These are phyloP conservation scores for Plantago coronopus DNA, from an alignment of 305 asterid species.

Conservation along the genomic window DNA sequence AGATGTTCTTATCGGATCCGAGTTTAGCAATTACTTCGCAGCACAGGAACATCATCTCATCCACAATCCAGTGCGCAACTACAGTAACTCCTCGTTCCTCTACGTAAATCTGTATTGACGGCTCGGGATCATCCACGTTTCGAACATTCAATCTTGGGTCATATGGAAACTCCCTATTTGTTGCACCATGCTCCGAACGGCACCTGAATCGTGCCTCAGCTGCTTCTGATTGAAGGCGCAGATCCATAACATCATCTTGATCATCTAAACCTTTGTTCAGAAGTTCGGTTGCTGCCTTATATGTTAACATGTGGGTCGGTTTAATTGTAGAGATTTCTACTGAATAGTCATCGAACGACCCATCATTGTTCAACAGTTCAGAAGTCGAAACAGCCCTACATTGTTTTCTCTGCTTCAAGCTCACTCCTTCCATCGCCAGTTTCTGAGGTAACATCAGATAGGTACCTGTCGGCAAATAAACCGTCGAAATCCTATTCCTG, in stretches of 20 bases:
- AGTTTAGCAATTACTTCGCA: slow-evolving; percentile 89
- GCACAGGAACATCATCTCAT: slow-evolving; percentile 97
- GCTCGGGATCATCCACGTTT: slow-evolving; percentile 86
- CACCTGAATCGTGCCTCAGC: slow-evolving; percentile 70
- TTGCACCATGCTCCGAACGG: slow-evolving; percentile 94
- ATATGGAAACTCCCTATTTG: slow-evolving; percentile 41
- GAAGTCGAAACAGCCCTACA: slow-evolving; percentile 85
- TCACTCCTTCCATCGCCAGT: slow-evolving; percentile 97
- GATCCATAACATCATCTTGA: slow-evolving; percentile 71
- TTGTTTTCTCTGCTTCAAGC: slow-evolving; percentile 77
- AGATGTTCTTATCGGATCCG: slow-evolving; percentile 67
- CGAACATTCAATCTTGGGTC: slow-evolving; percentile 77
- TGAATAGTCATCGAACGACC: slow-evolving; percentile 84
- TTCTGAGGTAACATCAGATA: slow-evolving; percentile 96
- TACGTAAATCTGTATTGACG: slow-evolving; percentile 73
- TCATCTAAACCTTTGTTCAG: slow-evolving; percentile 62
- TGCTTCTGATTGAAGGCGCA: slow-evolving; percentile 79
- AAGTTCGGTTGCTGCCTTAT: slow-evolving; percentile 93
- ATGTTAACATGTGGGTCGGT: slow-evolving; percentile 95
- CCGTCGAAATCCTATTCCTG: slow-evolving; percentile 82
- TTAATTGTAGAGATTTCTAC: slow-evolving; percentile 81
- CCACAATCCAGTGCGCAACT: slow-evolving; percentile 60
- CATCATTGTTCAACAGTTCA: slow-evolving; percentile 76
- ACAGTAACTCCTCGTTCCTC: slow-evolving; percentile 89
- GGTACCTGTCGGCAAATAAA: slow-evolving; percentile 88